These are phyloP conservation scores for Amanita rubescens DNA, from an alignment of 768 basidiomycete species.

Conservation along the genomic window DNA sequence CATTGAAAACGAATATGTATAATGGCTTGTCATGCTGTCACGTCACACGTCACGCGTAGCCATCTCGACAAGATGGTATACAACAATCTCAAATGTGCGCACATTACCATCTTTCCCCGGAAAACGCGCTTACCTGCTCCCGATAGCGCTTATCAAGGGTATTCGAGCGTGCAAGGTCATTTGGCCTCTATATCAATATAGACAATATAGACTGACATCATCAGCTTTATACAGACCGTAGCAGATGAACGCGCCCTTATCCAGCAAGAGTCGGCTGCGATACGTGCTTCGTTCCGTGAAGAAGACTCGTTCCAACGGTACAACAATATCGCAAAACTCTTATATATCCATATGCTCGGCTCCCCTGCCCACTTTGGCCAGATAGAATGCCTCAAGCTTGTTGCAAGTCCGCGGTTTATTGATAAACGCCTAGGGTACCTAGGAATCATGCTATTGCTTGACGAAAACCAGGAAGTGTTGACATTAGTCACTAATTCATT, in stretches of 20 bases:
- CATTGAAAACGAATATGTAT: no score
- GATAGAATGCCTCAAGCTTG: slow-evolving; percentile 93
- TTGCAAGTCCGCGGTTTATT: slow-evolving; percentile 89
- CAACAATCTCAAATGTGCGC: slow-evolving; percentile 76
- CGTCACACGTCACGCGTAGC: no score
- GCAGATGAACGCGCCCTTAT: slow-evolving; percentile 97
- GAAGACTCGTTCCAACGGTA: slow-evolving; percentile 94
- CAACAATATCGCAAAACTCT: slow-evolving; percentile 95
- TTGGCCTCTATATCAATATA: neutral
- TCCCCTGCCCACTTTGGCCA: slow-evolving; percentile 99
- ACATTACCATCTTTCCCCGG: slow-evolving; percentile 10
- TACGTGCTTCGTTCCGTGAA: slow-evolving; percentile 93
- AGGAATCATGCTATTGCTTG: slow-evolving; percentile 94
- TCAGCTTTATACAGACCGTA: slow-evolving; percentile 60
- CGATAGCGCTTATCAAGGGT: slow-evolving; percentile 92
- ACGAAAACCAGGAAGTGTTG: slow-evolving; percentile 96
- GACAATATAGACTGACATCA: slow-evolving; percentile 7
- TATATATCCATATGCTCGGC: slow-evolving; percentile 99
- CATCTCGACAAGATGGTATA: slow-evolving; percentile 51
- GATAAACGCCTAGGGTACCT: slow-evolving; percentile 96
- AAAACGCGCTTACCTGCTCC: slow-evolving; percentile 18
- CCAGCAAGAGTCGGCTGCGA: slow-evolving; percentile 95
- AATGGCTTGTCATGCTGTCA: no score
- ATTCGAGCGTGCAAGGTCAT: slow-evolving; percentile 92
- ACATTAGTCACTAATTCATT: slow-evolving; percentile 96